Conservation (phyloP, 1,284 basidiomycete genomes). For the Xerocomus minutiporus region DNA sequence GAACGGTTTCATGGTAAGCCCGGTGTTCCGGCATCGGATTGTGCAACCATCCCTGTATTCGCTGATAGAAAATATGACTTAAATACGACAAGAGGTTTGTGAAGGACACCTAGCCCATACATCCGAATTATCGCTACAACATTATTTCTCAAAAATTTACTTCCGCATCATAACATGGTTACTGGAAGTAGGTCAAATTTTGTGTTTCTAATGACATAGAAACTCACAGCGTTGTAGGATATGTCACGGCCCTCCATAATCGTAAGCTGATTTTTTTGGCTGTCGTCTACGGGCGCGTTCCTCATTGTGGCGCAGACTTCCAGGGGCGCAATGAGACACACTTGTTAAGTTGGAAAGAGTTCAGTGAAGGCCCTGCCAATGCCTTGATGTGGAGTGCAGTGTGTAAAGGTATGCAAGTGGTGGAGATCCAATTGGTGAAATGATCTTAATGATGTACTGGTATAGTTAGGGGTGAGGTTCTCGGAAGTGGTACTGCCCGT, state of each 20-base stretch:
- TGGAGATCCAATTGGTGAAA: neutral
- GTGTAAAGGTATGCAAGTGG: slow-evolving; percentile 47
- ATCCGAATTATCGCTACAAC: neutral
- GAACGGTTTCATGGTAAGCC: slow-evolving; percentile 1
- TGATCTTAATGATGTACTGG: neutral
- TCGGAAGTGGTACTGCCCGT: slow-evolving; percentile 41
- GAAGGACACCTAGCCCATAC: slow-evolving; percentile 1
- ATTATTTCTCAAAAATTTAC: neutral
- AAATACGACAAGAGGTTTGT: slow-evolving; percentile 20
- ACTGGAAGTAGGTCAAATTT: slow-evolving; percentile 19
- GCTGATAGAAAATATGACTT: slow-evolving; percentile 11
- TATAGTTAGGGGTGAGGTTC: slow-evolving; percentile 45
- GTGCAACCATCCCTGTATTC: slow-evolving; percentile 4
- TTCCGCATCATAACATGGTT: slow-evolving; percentile 13
- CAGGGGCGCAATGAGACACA: slow-evolving; percentile 31
- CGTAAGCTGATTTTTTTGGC: slow-evolving; percentile 32
- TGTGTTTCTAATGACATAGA: neutral
- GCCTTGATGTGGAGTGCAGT: slow-evolving; percentile 45
- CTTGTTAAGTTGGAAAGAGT: slow-evolving; percentile 41
- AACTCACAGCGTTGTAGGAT: slow-evolving; percentile 32
- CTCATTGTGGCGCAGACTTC: slow-evolving; percentile 35
- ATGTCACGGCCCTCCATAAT: slow-evolving; percentile 49
- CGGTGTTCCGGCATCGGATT: slow-evolving; percentile 3
- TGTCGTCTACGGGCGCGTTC: neutral
- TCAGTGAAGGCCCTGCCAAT: slow-evolving; percentile 38